Conservation (phyloP, 106 monocot genomes). For the Phalaenopsis aphrodite region DNA sequence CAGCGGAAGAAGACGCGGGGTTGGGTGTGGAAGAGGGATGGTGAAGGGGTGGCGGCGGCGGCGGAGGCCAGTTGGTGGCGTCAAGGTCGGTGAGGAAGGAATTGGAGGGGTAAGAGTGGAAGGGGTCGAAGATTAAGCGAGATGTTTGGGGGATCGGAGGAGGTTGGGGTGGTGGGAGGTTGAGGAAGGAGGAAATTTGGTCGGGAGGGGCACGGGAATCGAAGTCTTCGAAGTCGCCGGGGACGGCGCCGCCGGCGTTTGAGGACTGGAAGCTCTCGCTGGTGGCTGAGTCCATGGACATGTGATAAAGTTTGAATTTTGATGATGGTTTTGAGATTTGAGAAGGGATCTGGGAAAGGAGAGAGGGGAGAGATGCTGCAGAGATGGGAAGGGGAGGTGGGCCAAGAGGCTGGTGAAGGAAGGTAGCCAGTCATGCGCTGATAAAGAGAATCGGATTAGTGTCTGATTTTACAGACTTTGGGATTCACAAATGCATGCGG, state of each 20-base stretch:
- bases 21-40: neutral
- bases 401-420: no score
- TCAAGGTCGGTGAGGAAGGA: neutral
- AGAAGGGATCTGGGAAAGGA: conserved; percentile 1
- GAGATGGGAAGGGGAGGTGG: no score
- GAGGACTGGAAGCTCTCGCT: conserved; percentile 10
- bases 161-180: neutral
- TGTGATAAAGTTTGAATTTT: neutral
- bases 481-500: no score
- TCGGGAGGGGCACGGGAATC: neutral
- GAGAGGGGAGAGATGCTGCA: neutral
- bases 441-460: no score
- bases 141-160: neutral
- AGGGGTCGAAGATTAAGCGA: neutral
- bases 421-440: no score
- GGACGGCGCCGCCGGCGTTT: neutral
- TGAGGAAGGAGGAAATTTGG: conserved; percentile 1
- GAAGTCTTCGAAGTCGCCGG: conserved; percentile 3
- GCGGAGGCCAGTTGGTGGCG: neutral
- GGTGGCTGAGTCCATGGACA: conserved; percentile 5
- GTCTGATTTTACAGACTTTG: no score
- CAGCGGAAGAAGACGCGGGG: neutral
- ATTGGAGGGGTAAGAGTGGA: neutral
- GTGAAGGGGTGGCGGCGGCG: neutral
- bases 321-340: neutral